phyloP scores from a whole-genome alignment of 2,329 filamentous ascomycete species.

The Claviceps quebecensis region DNA sequence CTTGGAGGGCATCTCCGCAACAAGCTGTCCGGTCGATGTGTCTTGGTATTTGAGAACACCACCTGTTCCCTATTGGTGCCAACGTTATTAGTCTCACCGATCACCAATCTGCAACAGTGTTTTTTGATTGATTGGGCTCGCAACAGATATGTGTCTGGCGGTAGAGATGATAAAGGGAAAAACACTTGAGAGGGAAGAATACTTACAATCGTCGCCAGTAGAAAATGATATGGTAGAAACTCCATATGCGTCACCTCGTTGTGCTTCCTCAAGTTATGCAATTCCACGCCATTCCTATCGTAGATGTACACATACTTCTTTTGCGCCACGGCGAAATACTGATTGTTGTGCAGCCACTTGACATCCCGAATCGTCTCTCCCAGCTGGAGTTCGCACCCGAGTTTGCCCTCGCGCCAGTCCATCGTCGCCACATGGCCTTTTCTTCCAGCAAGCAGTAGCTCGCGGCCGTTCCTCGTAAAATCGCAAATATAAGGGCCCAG shows the following conservation, averaged over 20 bases:
- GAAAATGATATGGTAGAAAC: slow-evolving; percentile 91
- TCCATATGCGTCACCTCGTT: slow-evolving; percentile 87
- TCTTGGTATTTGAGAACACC: slow-evolving; percentile 91
- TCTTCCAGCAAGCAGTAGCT: slow-evolving; percentile 70
- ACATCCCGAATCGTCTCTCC: slow-evolving; percentile 82
- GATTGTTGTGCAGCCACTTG: slow-evolving; percentile 88
- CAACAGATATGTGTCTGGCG: neutral
- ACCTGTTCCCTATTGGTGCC: slow-evolving; percentile 45
- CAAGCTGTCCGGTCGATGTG: slow-evolving; percentile 79
- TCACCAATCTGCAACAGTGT: neutral
- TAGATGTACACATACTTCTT: slow-evolving; percentile 98
- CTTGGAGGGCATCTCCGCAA: slow-evolving; percentile 73
- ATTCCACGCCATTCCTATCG: slow-evolving; percentile 75
- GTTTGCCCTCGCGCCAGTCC: slow-evolving; percentile 86
- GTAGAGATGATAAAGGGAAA: neutral
- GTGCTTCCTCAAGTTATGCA: slow-evolving; percentile 84
- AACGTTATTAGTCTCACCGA: neutral
- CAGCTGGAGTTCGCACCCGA: slow-evolving; percentile 83
- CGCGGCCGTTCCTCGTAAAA: slow-evolving; percentile 78
- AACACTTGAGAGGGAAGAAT: no score
- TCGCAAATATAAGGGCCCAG: slow-evolving; percentile 81
- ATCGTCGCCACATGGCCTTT: slow-evolving; percentile 94
- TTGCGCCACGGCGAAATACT: slow-evolving; percentile 88
- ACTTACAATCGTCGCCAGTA: slow-evolving; percentile 71
- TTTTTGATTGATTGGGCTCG: neutral